phyloP scores from a whole-genome alignment of 2,329 filamentous ascomycete genomes.

The Colletotrichum sp. region DNA sequence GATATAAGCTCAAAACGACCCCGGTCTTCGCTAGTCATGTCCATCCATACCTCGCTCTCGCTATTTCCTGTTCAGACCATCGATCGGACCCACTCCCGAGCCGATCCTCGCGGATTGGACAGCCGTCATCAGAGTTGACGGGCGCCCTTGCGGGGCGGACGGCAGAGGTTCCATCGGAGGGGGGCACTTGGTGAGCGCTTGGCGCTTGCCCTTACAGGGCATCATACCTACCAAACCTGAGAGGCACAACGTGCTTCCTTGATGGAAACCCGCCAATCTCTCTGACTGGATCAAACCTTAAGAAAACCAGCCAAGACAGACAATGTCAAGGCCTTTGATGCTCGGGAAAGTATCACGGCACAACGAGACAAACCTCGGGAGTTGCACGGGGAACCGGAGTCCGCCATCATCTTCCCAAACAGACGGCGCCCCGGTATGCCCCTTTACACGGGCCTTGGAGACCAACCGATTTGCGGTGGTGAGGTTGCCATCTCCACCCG shows the following conservation, averaged over 20 bases:
- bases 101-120: background rate
- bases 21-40: background rate
- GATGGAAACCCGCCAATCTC: background rate
- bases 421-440: background rate
- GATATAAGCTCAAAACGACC: conserved; percentile 1
- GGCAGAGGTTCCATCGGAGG: background rate
- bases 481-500: background rate
- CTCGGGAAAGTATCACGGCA: background rate
- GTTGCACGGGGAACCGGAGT: background rate
- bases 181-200: background rate
- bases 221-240: background rate
- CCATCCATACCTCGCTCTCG: background rate
- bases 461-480: background rate
- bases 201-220: background rate
- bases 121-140: background rate
- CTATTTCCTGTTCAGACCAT: background rate
- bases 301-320: background rate
- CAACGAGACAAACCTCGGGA: background rate
- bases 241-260: background rate
- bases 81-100: background rate
- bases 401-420: background rate
- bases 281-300: background rate
- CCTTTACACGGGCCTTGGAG: background rate
- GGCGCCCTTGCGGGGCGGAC: background rate
- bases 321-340: background rate